Conservation (phyloP, 352 stramenopile species). For the Halophytophthora batemanensis region DNA sequence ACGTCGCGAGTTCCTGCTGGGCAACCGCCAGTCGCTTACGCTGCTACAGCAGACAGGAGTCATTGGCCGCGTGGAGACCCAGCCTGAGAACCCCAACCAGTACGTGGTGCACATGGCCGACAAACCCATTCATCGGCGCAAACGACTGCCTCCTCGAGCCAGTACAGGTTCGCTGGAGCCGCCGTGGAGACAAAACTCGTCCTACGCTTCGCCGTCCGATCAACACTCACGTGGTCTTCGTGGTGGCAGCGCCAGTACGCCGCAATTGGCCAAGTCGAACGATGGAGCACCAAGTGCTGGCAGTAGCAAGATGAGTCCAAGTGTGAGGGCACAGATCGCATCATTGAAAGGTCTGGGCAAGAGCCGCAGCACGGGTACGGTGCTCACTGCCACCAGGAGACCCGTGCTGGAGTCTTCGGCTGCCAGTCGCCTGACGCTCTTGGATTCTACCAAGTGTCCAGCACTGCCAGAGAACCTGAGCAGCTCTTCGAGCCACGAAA, state of each 20-base stretch:
- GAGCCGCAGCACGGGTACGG: conserved; percentile 15
- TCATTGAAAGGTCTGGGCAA: conserved; percentile 20
- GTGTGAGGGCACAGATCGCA: conserved; percentile 18
- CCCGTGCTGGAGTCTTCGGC: conserved; percentile 22
- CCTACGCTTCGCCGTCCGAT: background rate
- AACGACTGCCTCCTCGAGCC: conserved; percentile 31
- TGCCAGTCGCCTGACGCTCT: conserved; percentile 19
- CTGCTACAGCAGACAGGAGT: conserved; percentile 65
- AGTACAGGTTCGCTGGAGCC: conserved; percentile 13
- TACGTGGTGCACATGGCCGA: conserved; percentile 71
- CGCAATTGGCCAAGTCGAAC: background rate
- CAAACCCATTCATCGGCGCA: conserved; percentile 37
- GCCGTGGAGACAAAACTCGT: conserved; percentile 14
- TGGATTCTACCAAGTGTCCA: conserved; percentile 22
- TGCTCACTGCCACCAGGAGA: conserved; percentile 12
- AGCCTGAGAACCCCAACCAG: conserved; percentile 49
- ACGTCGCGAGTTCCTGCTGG: conserved; percentile 61
- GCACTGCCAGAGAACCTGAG: conserved; percentile 19
- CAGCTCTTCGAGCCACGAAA: background rate
- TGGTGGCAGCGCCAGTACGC: conserved; percentile 1
- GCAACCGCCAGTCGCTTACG: conserved; percentile 49
- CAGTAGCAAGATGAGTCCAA: background rate
- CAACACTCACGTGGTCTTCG: conserved; percentile 1
- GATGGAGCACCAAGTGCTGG: background rate
- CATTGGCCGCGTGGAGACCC: conserved; percentile 48